A percentile compares a stretch with the other conserved stretches of the same genome.
phyloP scores from a whole-genome alignment of 2,329 filamentous ascomycete genomes.

The Sporothrix mexicana region DNA sequence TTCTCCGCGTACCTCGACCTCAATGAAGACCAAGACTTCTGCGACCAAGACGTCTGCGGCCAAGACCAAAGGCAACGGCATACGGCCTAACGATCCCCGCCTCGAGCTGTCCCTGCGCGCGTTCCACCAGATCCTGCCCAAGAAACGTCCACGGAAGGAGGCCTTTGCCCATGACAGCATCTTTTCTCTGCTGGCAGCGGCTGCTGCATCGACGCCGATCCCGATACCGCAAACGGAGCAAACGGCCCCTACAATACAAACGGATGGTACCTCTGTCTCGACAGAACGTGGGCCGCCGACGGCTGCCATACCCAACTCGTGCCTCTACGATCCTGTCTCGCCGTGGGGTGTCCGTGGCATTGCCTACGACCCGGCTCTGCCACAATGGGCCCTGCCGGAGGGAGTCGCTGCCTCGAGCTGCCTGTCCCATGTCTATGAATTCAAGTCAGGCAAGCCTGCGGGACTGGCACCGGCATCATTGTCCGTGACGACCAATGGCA shows the following conservation, averaged over 20 bases:
- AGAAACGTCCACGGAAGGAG: constrained; percentile 24
- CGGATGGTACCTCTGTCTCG: background rate
- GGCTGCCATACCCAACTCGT: background rate
- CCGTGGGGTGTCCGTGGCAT: constrained; percentile 36
- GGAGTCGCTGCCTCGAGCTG: background rate
- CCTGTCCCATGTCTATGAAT: background rate
- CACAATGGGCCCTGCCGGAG: constrained; percentile 23
- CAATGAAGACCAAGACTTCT: background rate
- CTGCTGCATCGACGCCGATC: background rate
- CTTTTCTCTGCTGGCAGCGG: constrained; percentile 8
- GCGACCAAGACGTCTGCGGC: background rate
- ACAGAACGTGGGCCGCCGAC: background rate
- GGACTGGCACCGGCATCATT: background rate
- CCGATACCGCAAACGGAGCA: background rate
- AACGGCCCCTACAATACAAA: background rate
- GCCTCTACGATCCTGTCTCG: constrained; percentile 33
- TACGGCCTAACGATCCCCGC: constrained; percentile 23
- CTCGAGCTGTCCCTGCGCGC: constrained; percentile 30
- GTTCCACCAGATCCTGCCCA: constrained; percentile 23
- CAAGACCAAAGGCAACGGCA: constrained; percentile 1
- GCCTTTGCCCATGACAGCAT: background rate
- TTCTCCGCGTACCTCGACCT: background rate
- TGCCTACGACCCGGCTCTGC: constrained; percentile 35
- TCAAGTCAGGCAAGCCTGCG: background rate
- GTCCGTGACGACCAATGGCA: too few relatives aligned